Base-by-base conservation (phyloP, 2,329 filamentous ascomycete genomes). In the Bisporella sp. region DNA sequence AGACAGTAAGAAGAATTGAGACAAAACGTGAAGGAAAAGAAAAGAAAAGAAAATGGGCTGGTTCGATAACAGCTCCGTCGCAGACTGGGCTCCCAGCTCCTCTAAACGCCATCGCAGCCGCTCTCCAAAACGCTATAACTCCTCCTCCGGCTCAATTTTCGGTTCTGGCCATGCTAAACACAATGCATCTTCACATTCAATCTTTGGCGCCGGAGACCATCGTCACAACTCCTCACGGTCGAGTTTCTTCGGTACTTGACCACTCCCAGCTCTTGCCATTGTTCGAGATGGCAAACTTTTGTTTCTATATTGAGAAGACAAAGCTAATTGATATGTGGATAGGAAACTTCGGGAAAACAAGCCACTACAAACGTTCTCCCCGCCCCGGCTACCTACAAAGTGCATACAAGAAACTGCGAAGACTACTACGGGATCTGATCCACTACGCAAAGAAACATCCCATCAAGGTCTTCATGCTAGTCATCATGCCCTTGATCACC, bases 401-500 rank as follows among this genome's bases (percentile, higher is more conserved):
- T 59, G 75, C 89, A 44, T 77, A 89, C 67, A 79, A 81, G 68
- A 85, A 89, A 62, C 79, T 96, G 54, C 85, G 85, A 64, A 82
- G 85, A 41, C 79, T 96, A 55, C 72, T 96, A 51, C 85, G 86
- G 62, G 84, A 95, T 65, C 81, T 96, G 6, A 75, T 85, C 66
- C 80, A 84, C 66, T 95, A 92, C 71, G 86, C 88, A 62, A 85
- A 88, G 65, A 78, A 82, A 37, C 85, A 96, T 71, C 92, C 91
- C 0, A 71, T 89, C 64, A 95, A 95, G 71, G 87, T 95, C 45
- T 87, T 96, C 73, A 76, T 88, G 74, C 79, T 90, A 55, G 85
- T 96, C 55, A 78, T 96, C 62, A 82, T 96, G 78, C 92, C 92
- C 7, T 76, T 97, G 51, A 73, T 96, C 62, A 90, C 85, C 1